These are phyloP conservation scores for Nymphaea thermarum DNA, from an alignment of 164 flowering plant species.

Conservation along the genomic window DNA sequence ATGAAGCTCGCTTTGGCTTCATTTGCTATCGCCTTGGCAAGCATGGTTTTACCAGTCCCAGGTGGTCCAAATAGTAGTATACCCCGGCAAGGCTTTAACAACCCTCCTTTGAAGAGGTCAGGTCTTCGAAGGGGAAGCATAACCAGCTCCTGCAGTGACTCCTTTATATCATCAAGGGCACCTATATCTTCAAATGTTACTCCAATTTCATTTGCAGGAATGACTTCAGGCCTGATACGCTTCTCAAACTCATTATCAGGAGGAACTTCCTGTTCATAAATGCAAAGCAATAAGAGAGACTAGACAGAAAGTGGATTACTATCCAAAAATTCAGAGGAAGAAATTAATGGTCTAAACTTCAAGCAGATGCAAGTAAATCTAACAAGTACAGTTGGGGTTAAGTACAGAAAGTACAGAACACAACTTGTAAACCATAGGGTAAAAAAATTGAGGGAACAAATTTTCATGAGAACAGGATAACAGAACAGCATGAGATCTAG, in stretches of 20 bases:
- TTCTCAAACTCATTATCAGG: slow-evolving; percentile 97
- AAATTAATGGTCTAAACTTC: no score
- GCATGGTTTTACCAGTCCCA: slow-evolving; percentile 96
- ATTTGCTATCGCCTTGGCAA: slow-evolving; percentile 94
- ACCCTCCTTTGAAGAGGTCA: slow-evolving; percentile 88
- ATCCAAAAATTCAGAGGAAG: neutral
- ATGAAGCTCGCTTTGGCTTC: slow-evolving; percentile 98
- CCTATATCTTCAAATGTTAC: slow-evolving; percentile 90
- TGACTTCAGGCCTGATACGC: slow-evolving; percentile 89
- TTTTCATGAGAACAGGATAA: neutral
- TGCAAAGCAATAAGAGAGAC: neutral
- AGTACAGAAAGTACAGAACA: neutral
- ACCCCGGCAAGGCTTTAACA: slow-evolving; percentile 89
- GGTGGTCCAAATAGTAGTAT: slow-evolving; percentile 94
- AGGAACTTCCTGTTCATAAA: slow-evolving; percentile 38
- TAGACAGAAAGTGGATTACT: neutral
- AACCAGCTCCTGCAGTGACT: slow-evolving; percentile 92
- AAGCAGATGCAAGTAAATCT: no score
- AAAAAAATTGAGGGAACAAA: neutral
- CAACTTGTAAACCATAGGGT: neutral
- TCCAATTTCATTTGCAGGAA: slow-evolving; percentile 71
- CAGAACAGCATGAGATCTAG: slow-evolving; percentile 1
- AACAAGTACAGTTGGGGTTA: neutral
- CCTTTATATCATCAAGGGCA: slow-evolving; percentile 77
- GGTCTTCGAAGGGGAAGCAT: slow-evolving; percentile 96